These are phyloP conservation scores for Penicillium ochrochloron DNA, from an alignment of 495 filamentous ascomycete genomes.

Conservation along the genomic window DNA sequence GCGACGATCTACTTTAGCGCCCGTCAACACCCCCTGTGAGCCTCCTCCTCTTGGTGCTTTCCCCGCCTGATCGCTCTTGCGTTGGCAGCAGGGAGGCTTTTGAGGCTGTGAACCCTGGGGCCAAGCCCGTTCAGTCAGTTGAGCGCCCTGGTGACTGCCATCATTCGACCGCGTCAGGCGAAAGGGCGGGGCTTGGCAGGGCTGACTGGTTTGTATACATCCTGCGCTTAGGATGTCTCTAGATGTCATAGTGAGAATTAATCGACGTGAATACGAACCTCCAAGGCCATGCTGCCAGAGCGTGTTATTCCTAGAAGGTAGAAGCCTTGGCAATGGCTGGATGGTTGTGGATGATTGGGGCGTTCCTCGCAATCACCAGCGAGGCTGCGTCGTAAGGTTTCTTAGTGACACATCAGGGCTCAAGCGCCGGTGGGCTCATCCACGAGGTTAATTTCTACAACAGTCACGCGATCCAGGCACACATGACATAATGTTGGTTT, in stretches of 20 bases:
- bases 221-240: neutral
- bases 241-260: neutral
- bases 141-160: constrained; percentile 13
- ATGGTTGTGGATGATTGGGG: neutral
- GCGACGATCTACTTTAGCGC: constrained; percentile 28
- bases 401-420: neutral
- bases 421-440: neutral
- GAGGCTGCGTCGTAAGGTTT: neutral
- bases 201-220: neutral
- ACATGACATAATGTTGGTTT: neutral
- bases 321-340: neutral
- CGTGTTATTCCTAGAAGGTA: neutral
- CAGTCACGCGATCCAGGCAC: neutral
- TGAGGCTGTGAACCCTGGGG: constrained; percentile 14
- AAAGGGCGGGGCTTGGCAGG: constrained; percentile 4
- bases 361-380: neutral
- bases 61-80: constrained; percentile 15
- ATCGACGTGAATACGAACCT: neutral
- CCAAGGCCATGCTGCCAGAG: neutral
- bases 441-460: constrained; percentile 1
- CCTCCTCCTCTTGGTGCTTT: neutral
- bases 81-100: constrained; percentile 2
- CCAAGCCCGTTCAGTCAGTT: neutral
- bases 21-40: neutral
- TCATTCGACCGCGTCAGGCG: constrained; percentile 24